Percentiles rank a stretch among this genome's conserved stretches.
Evolutionary conservation across 1,139 yeast species (phyloP).

Genomic region (Saccharomyces hybrid): DNA sequence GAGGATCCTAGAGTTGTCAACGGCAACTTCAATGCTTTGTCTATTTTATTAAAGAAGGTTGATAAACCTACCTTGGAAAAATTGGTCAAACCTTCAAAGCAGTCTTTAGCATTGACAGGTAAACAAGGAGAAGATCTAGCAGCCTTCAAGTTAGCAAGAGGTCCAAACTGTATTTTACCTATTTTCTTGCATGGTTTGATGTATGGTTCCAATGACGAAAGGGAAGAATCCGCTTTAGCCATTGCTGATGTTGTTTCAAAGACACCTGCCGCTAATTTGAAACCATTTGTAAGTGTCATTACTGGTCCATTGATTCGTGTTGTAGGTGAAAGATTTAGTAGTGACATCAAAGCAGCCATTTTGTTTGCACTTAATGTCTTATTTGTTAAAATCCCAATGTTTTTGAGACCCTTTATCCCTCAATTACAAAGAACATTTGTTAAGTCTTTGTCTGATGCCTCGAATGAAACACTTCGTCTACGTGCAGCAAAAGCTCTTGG

Average conservation of each 20-base stretch:
- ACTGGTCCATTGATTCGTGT: constrained; percentile 98
- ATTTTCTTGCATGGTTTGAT: constrained; percentile 90
- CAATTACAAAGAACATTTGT: constrained; percentile 97
- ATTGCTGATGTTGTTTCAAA: constrained; percentile 83
- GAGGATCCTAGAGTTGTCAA: constrained; percentile 54
- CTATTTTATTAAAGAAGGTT: constrained; percentile 61
- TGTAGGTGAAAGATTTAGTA: constrained; percentile 87
- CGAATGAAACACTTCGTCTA: constrained; percentile 62
- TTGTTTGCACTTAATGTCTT: constrained; percentile 73
- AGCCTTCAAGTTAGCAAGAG: constrained; percentile 72
- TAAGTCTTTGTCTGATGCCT: constrained; percentile 74
- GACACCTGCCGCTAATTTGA: constrained; percentile 74
- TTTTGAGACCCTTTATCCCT: constrained; percentile 91
- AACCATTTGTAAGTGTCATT: constrained; percentile 84
- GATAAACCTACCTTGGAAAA: constrained; percentile 68
- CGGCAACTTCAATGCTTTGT: constrained; percentile 62
- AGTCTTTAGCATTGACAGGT: constrained; percentile 64
- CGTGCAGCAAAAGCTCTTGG: constrained; percentile 93
- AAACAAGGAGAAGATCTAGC: constrained; percentile 53
- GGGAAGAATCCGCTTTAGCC: constrained; percentile 81
- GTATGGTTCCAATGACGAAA: constrained; percentile 82
- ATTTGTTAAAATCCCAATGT: constrained; percentile 78
- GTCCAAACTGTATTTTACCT: constrained; percentile 84
- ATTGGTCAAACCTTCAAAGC: constrained; percentile 71
- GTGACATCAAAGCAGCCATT: constrained; percentile 90